Base-by-base conservation (phyloP, 441 rosid genomes). In the Jatropha multifida region DNA sequence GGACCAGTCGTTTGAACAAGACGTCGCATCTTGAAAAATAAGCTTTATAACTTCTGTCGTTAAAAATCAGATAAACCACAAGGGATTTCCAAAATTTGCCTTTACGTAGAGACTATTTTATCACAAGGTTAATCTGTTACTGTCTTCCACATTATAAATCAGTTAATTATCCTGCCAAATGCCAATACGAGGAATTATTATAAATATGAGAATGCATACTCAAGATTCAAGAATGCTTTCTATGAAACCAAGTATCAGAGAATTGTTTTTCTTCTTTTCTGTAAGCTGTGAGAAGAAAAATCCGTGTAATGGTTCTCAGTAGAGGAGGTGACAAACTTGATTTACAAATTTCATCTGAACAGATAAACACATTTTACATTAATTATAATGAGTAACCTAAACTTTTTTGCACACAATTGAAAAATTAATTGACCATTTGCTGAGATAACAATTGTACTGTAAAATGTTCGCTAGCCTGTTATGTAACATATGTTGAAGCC, bases 401-500 rank as follows among this genome's bases (percentile, higher is more conserved):
- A n/a, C 17, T 63, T 32, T 63, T 46, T 68, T 26, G 54, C 79
- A 71, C 17, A 55, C 72, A 65, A 55, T 42, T 9, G 54, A 42
- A 26, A 71, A 76, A 62, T 52, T 63, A 64, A 70, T 52, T 13
- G 55, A 65, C 59, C 58, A 41, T 63, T 76, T 46, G 13, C 75
- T 63, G 51, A 66, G 70, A 44, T 7, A 65, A 56, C 4, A 42
- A 9, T 56, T 54, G 46, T 26, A 15, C 56, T 64, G 17, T 54
- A 55, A 26, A 40, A 46, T 68, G 68, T 61, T 61, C 73, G 40
- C 54, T 60, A 49, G 56, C 55, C 48, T 54, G 54, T 69, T 69
- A 49, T 27, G 56, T 55, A 54, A 65, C 71, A 74, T 55, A 32
- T 65, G 54, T 61, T 54, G 71, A 78, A 71, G 67, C 79, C 70